Percentiles rank a stretch among this genome's conserved stretches.
These are phyloP conservation scores for Brasilioporus rufonigricans DNA, from an alignment of 768 basidiomycete genomes.

Conservation along the genomic window DNA sequence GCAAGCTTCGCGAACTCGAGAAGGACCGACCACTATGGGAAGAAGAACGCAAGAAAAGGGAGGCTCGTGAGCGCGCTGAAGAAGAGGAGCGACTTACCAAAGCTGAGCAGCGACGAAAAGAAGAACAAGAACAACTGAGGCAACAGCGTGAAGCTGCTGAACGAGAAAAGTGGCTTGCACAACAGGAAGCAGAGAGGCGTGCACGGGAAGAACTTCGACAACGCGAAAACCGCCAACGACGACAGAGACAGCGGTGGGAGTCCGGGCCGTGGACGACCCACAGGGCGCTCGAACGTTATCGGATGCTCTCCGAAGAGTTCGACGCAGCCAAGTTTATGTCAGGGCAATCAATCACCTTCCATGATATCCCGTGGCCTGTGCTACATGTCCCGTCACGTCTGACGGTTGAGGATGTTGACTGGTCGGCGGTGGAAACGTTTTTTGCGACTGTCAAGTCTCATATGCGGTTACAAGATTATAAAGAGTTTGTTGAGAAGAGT, in stretches of 20 bases:
- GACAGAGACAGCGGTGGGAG: conserved; percentile 54
- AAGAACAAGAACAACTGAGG: conserved; percentile 28
- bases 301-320: conserved; percentile 56
- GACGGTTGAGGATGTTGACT: conserved; percentile 65
- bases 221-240: conserved; percentile 41
- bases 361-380: conserved; percentile 76
- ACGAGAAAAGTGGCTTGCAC: conserved; percentile 20
- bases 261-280: conserved; percentile 60
- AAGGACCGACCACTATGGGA: conserved; percentile 63
- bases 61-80: conserved; percentile 41
- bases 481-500: conserved; percentile 63
- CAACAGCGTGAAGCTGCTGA: conserved; percentile 27
- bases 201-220: conserved; percentile 36
- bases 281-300: conserved; percentile 73
- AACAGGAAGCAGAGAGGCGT: conserved; percentile 30
- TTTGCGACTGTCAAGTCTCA: conserved; percentile 51
- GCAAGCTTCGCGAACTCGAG: conserved; percentile 68
- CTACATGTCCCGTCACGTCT: conserved; percentile 51
- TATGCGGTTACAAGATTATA: conserved; percentile 62
- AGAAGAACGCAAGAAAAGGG: conserved; percentile 46
- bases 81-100: conserved; percentile 39
- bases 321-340: conserved; percentile 56
- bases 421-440: conserved; percentile 69
- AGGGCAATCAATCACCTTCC: conserved; percentile 53
- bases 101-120: conserved; percentile 32